These are phyloP conservation scores for Aegilops speltoides DNA, from an alignment of 176 grass and related monocot genomes.

Conservation along the genomic window DNA sequence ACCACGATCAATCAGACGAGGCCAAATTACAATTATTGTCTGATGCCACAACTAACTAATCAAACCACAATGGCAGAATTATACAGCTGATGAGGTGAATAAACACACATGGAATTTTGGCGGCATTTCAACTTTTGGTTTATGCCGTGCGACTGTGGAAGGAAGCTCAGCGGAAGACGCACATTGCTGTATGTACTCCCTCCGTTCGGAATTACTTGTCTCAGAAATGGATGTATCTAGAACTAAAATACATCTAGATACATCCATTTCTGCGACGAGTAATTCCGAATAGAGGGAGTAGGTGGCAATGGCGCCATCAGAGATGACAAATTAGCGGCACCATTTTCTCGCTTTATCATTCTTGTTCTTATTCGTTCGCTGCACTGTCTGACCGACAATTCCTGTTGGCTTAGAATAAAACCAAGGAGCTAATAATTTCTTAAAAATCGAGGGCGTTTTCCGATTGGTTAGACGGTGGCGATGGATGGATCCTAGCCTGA, in stretches of 20 bases:
- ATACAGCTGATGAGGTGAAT: background rate
- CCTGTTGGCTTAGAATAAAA: too few species aligned
- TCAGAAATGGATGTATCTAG: too few species aligned
- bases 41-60: background rate
- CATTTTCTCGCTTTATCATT: background rate
- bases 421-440: background rate
- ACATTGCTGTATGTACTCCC: background rate
- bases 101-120: background rate
- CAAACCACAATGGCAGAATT: background rate
- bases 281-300: too few species aligned
- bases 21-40: background rate
- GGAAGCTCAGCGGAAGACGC: background rate
- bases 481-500: conserved; percentile 10
- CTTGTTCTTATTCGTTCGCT: conserved; percentile 5
- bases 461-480: conserved; percentile 40
- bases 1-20: background rate
- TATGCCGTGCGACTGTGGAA: background rate
- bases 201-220: too few species aligned
- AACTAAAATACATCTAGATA: too few species aligned
- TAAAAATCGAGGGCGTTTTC: background rate
- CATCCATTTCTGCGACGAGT: too few species aligned
- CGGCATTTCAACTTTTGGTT: background rate
- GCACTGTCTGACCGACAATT: background rate
- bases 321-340: background rate
- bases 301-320: conserved; percentile 21